A percentile compares a stretch with the other conserved stretches of the same genome.
phyloP scores from a whole-genome alignment of 805 yeast species.

The Pichia scutulata region DNA sequence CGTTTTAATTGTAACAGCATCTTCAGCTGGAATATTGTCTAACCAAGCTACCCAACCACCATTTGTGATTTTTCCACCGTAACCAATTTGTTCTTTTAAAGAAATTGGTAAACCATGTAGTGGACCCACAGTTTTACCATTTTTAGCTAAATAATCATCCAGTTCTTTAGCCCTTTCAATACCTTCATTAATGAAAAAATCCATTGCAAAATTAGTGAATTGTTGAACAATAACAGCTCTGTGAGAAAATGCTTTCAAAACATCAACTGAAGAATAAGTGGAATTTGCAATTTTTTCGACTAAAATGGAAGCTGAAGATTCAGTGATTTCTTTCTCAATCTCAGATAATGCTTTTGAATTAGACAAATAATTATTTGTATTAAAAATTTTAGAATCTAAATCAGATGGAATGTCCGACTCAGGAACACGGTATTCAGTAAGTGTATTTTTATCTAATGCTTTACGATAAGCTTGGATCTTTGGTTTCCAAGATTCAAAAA shows the following conservation, averaged over 20 bases:
- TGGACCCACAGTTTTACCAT: conserved; percentile 55
- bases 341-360: conserved; percentile 26
- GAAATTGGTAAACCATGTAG: conserved; percentile 66
- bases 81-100: conserved; percentile 56
- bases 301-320: conserved; percentile 34
- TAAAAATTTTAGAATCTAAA: conserved; percentile 29
- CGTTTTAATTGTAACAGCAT: conserved; percentile 41
- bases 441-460: conserved; percentile 20
- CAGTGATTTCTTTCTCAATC: conserved; percentile 38
- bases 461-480: conserved; percentile 36
- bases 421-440: conserved; percentile 25
- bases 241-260: conserved; percentile 57
- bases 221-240: conserved; percentile 59
- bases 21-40: conserved; percentile 38
- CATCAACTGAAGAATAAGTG: conserved; percentile 41
- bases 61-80: conserved; percentile 46
- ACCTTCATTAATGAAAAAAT: conserved; percentile 59
- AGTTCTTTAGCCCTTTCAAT: conserved; percentile 45
- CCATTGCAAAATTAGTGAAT: conserved; percentile 45
- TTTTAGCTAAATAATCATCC: conserved; percentile 42
- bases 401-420: conserved; percentile 27
- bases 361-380: conserved; percentile 29
- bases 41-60: conserved; percentile 52
- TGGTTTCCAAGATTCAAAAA: conserved; percentile 39
- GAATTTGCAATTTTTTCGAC: conserved; percentile 39